These are phyloP conservation scores for Thielaviopsis ethacetica DNA, from an alignment of 2,329 filamentous ascomycete species.

Conservation along the genomic window DNA sequence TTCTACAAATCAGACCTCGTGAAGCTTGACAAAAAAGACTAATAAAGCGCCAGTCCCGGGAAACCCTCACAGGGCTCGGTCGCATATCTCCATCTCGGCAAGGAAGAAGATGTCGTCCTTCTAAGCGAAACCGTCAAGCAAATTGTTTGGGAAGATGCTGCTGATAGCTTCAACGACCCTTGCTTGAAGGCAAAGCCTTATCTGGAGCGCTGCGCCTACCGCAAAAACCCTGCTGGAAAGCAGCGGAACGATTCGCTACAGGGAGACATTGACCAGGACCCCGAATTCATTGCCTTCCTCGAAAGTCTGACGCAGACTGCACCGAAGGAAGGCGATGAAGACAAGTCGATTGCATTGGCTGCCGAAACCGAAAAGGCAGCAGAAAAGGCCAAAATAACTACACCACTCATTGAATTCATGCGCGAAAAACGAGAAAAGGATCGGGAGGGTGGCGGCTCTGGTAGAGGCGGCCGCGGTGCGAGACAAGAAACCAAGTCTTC, in stretches of 20 bases:
- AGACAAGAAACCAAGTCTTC: conserved; percentile 34
- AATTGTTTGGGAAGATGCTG: conserved; percentile 63
- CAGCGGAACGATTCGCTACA: conserved; percentile 67
- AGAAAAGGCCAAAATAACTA: conserved; percentile 30
- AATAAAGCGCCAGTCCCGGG: conserved; percentile 41
- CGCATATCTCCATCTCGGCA: conserved; percentile 70
- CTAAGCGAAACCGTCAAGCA: conserved; percentile 56
- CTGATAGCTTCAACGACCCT: conserved; percentile 54
- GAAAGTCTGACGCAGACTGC: conserved; percentile 46
- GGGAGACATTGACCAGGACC: conserved; percentile 90
- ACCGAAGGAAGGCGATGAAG: conserved; percentile 30
- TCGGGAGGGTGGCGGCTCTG: conserved; percentile 34
- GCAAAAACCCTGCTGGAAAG: conserved; percentile 61
- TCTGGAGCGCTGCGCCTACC: conserved; percentile 70
- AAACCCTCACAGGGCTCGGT: conserved; percentile 70
- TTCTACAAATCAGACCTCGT: neutral
- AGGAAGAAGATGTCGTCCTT: conserved; percentile 46
- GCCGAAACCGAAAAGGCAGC: conserved; percentile 37
- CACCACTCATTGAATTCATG: conserved; percentile 77
- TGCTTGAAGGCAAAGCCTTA: conserved; percentile 63
- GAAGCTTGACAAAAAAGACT: neutral
- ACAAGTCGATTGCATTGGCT: conserved; percentile 30
- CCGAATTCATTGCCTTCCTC: conserved; percentile 87
- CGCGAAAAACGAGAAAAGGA: conserved; percentile 68
- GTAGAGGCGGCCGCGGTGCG: conserved; percentile 38